These are phyloP conservation scores for Trichoderma erinaceum DNA, from an alignment of 495 filamentous ascomycete species.

Conservation along the genomic window DNA sequence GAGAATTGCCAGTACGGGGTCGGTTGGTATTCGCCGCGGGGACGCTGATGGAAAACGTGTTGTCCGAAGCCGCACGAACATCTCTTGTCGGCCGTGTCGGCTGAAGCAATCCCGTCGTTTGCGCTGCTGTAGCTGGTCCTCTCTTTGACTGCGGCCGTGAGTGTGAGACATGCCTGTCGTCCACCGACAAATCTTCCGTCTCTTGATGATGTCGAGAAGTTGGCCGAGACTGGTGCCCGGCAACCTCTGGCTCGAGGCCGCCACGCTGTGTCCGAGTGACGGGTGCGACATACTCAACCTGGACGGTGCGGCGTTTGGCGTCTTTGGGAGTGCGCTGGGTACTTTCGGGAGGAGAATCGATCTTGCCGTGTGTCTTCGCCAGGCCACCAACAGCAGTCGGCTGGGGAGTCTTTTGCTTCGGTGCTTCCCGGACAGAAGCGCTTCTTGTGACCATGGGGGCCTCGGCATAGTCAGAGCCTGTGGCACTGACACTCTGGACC, in stretches of 20 bases:
- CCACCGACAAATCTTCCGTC: constrained; percentile 27
- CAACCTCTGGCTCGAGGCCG: constrained; percentile 26
- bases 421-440: constrained; percentile 84
- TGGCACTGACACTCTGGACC: constrained; percentile 73
- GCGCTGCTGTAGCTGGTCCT: neutral
- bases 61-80: constrained; percentile 45
- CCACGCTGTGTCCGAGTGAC: constrained; percentile 66
- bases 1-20: constrained; percentile 76
- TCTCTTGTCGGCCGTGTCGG: constrained; percentile 40
- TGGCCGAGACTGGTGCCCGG: constrained; percentile 40
- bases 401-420: constrained; percentile 55
- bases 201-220: constrained; percentile 22
- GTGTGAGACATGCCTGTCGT: constrained; percentile 34
- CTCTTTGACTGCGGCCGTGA: constrained; percentile 20
- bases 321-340: constrained; percentile 51
- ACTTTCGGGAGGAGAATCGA: constrained; percentile 60
- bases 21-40: constrained; percentile 44
- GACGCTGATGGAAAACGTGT: constrained; percentile 37
- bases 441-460: constrained; percentile 68
- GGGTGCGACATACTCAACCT: constrained; percentile 96
- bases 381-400: constrained; percentile 60
- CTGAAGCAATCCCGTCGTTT: constrained; percentile 27
- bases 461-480: constrained; percentile 57
- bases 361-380: constrained; percentile 65
- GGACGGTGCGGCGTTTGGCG: constrained; percentile 87